Conservation (phyloP, 2,329 filamentous ascomycete genomes). For the Diaporthe sp. region DNA sequence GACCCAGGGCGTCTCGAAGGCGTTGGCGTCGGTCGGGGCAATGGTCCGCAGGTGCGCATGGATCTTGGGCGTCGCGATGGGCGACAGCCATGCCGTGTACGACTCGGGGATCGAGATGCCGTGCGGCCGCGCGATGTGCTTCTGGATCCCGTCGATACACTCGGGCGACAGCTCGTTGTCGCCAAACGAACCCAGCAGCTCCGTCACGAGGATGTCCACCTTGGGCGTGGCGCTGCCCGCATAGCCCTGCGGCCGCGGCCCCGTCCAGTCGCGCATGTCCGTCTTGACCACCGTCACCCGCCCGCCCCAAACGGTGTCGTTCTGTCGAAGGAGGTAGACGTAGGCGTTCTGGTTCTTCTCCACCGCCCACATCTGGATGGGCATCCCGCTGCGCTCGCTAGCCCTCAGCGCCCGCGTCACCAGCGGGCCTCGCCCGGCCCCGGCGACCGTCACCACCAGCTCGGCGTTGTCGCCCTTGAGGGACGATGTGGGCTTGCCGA, state of each 20-base stretch:
- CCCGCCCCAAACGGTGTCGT: constrained; percentile 83
- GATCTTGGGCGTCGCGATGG: constrained; percentile 88
- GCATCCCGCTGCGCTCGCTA: constrained; percentile 80
- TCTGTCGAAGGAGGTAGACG: constrained; percentile 90
- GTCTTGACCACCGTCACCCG: constrained; percentile 91
- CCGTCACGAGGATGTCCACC: constrained; percentile 94
- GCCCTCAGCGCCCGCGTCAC: constrained; percentile 90
- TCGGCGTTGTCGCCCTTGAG: constrained; percentile 51
- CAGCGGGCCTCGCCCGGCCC: constrained; percentile 91
- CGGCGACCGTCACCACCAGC: constrained; percentile 90
- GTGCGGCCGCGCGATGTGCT: constrained; percentile 81
- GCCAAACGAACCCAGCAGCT: constrained; percentile 93
- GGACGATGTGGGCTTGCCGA: constrained; percentile 81
- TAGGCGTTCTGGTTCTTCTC: constrained; percentile 99
- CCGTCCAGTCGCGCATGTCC: constrained; percentile 97
- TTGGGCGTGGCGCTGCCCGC: constrained; percentile 62
- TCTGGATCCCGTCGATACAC: constrained; percentile 95
- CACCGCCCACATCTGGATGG: constrained; percentile 89
- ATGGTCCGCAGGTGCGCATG: constrained; percentile 83
- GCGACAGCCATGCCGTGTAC: constrained; percentile 95
- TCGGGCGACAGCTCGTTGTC: constrained; percentile 97
- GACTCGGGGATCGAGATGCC: constrained; percentile 95
- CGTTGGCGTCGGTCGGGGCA: constrained; percentile 72
- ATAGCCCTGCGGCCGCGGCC: constrained; percentile 69
- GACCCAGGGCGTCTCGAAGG: constrained; percentile 93